Conservation (phyloP, 1,284 basidiomycete species). For the Tilletia horrida region DNA sequence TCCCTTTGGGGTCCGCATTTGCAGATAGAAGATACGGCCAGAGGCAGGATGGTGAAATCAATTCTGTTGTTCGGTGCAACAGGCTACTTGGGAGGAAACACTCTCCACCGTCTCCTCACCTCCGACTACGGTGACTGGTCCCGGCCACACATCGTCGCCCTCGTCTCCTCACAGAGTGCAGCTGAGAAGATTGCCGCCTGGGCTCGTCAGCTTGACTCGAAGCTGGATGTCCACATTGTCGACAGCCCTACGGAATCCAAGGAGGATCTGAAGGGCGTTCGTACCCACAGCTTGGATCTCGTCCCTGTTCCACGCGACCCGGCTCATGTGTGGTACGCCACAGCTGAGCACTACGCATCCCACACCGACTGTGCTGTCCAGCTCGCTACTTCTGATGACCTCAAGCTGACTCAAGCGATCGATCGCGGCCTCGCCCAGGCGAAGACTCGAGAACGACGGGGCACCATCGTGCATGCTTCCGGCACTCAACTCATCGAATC, state of each 20-base stretch:
- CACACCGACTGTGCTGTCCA: slow-evolving; percentile 18
- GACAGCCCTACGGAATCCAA: not conserved
- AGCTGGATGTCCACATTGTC: slow-evolving; percentile 2
- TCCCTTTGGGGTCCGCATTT: too few species aligned
- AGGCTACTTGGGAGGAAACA: slow-evolving; percentile 23
- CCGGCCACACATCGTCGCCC: not conserved
- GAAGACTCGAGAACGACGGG: not conserved
- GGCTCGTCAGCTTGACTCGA: not conserved
- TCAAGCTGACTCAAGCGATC: slow-evolving; percentile 24
- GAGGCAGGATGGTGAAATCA: not conserved
- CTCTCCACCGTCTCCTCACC: slow-evolving; percentile 19
- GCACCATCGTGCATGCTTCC: slow-evolving; percentile 21
- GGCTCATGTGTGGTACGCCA: slow-evolving; percentile 18
- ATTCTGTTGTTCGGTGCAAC: slow-evolving; percentile 25
- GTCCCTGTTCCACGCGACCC: slow-evolving; percentile 1
- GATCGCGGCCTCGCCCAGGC: slow-evolving; percentile 19
- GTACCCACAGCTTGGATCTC: slow-evolving; percentile 14
- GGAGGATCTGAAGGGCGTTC: not conserved
- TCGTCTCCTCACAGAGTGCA: slow-evolving; percentile 9
- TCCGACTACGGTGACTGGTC: not conserved
- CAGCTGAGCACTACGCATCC: slow-evolving; percentile 12
- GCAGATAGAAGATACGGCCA: too few species aligned
- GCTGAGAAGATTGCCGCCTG: not conserved
- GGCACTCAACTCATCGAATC: slow-evolving; percentile 26
- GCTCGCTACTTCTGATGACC: slow-evolving; percentile 26